phyloP scores from a whole-genome alignment of 2,329 filamentous ascomycete species.

The Colletotrichum endophyticum region DNA sequence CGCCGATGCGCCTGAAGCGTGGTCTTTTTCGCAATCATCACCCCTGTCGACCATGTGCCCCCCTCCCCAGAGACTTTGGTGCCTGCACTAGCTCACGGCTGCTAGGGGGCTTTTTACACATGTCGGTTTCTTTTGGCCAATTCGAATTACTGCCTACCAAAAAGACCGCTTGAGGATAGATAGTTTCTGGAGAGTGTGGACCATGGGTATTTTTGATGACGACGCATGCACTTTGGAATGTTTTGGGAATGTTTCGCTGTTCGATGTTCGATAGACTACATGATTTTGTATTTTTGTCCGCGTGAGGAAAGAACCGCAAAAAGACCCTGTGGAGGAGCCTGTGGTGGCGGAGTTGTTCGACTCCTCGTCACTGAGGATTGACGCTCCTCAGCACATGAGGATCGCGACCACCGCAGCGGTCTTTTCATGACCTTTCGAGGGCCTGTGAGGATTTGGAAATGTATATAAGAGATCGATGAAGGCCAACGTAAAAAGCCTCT shows the following conservation, averaged over 20 bases:
- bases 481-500: too few relatives aligned
- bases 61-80: background rate
- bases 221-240: background rate
- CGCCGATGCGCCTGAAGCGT: background rate
- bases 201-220: background rate
- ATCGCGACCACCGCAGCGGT: background rate
- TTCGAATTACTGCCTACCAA: background rate
- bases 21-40: background rate
- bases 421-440: background rate
- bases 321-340: background rate
- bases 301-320: background rate
- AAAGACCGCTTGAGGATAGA: background rate
- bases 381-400: background rate
- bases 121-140: background rate
- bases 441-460: fast-evolving
- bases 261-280: background rate
- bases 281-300: background rate
- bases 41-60: background rate
- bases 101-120: background rate
- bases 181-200: fast-evolving
- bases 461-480: background rate
- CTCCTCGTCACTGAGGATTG: background rate
- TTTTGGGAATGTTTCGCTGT: background rate
- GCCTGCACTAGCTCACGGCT: background rate
- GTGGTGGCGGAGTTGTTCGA: background rate